Evolutionary conservation across 2,329 filamentous ascomycete species (phyloP), one percentile per base, ranked within the genome.

Genomic region (Calcarisporium arbuscula): DNA sequence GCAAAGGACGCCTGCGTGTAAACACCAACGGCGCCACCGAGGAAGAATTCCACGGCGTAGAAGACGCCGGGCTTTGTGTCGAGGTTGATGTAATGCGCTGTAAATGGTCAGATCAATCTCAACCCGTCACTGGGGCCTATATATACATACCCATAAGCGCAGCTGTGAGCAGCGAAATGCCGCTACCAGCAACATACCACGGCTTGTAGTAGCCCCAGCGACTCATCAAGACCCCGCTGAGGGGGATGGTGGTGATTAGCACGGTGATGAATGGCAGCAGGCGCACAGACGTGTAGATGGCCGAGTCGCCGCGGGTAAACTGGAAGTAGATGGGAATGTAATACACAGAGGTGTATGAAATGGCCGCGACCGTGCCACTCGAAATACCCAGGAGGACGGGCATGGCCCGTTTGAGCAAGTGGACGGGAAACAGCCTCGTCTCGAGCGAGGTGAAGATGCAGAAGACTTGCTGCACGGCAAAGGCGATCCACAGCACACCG

Each of bases 281-380:
- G 12, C 56, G 50, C 3, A 65, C 56, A 3, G 51, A 61, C 6
- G 64, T 55, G 7, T 58, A 38, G 5, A 69, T 44, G 1, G 63
- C 53, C 1, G 42, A 51, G 30, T 67, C 65, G 8, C 57, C 58
- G 4, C 51, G 51, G 1, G 56, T 57, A 47, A 72, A 73, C 41
- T 68, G 62, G 49, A 72, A 72, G 48, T 58, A 69, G 2, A 72
- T 48, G 0, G 70, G 68, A 8, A 71, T 60, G 46, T 65, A 72
- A 48, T 71, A 73, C 17, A 65, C 49, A 10, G 45, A 31, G 8
- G 59, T 43, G 29, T 56, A 57, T 25, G 39, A 35, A 7, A 42
- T 42, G 11, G 47, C 40, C n/a, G 43, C 43, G 14, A 38, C 37
- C n/a, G n/a, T n/a, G n/a, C n/a, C n/a, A n/a, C n/a, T n/a, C n/a